Conservation (phyloP, 306 rosid species). For the Castanea crenata region DNA sequence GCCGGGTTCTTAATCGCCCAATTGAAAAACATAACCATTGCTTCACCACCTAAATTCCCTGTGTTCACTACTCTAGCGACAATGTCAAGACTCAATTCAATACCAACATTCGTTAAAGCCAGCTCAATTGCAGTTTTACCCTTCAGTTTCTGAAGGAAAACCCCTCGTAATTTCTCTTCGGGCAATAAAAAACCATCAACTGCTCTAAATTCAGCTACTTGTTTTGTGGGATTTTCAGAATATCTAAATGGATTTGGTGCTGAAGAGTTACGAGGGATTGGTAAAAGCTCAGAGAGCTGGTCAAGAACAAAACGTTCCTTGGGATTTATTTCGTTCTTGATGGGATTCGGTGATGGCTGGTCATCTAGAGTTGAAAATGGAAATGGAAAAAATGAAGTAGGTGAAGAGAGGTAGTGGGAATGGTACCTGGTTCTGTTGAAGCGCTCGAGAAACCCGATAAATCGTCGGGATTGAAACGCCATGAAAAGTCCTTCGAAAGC, state of each 20-base stretch:
- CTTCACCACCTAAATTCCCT: conserved; percentile 67
- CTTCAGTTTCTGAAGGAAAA: conserved; percentile 72
- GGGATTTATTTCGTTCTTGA: conserved; percentile 3
- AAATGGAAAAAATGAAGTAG: conserved; percentile 10
- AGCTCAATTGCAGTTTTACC: conserved; percentile 62
- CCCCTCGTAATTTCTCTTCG: conserved; percentile 72
- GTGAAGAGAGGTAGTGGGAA: conserved; percentile 8
- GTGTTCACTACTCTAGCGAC: conserved; percentile 45
- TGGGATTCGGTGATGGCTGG: neutral
- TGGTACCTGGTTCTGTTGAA: conserved; percentile 15
- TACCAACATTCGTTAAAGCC: conserved; percentile 46
- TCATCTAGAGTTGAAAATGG: conserved; percentile 35
- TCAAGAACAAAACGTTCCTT: conserved; percentile 40
- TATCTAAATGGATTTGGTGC: neutral
- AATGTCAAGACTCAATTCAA: conserved; percentile 46
- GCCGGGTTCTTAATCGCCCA: conserved; percentile 71
- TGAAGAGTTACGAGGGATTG: conserved; percentile 8
- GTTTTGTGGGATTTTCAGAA: neutral
- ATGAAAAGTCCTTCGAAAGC: conserved; percentile 47
- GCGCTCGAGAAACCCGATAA: neutral
- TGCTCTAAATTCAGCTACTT: conserved; percentile 10
- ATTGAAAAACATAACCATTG: conserved; percentile 67
- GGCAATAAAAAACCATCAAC: conserved; percentile 64
- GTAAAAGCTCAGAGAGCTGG: conserved; percentile 51
- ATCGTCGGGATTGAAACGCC: conserved; percentile 12